Evolutionary conservation across 805 yeast genomes (phyloP).

Genomic region (Candida easanensis): DNA sequence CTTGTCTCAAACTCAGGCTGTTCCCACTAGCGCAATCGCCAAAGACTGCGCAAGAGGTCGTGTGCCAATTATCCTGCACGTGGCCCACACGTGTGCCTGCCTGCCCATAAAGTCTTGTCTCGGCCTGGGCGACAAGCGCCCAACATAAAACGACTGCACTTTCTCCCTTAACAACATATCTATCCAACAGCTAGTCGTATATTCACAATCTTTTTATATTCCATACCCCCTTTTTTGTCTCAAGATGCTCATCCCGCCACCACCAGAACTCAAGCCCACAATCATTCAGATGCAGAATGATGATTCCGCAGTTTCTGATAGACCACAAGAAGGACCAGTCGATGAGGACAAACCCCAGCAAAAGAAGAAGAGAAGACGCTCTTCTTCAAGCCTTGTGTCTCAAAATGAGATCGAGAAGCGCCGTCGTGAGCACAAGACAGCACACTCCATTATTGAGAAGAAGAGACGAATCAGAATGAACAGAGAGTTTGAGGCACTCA

Average conservation of each 20-base stretch:
- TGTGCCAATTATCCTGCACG: constrained; percentile 12
- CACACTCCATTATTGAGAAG: constrained; percentile 79
- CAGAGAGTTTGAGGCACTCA: constrained; percentile 78
- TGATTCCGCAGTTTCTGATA: constrained; percentile 7
- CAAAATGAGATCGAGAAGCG: constrained; percentile 36
- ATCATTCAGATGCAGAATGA: constrained; percentile 40
- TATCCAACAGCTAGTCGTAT: too few species aligned
- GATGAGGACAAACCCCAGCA: constrained; percentile 10
- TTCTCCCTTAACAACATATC: background rate
- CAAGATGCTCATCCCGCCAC: constrained; percentile 35
- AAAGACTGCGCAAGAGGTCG: constrained; percentile 1
- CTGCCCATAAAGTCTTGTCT: background rate
- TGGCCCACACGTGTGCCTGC: constrained; percentile 17
- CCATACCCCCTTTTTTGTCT: background rate
- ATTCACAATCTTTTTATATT: too few species aligned
- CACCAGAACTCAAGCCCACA: constrained; percentile 46
- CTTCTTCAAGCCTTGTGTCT: constrained; percentile 24
- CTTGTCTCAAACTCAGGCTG: too few species aligned
- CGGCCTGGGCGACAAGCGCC: background rate
- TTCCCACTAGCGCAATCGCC: background rate
- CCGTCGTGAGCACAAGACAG: constrained; percentile 47
- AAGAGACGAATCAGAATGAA: constrained; percentile 76
- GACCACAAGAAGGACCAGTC: constrained; percentile 6
- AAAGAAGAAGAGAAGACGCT: constrained; percentile 26
- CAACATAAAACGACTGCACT: background rate